Conservation (phyloP, 2,329 filamentous ascomycete species). For the Epichloe sibirici region DNA sequence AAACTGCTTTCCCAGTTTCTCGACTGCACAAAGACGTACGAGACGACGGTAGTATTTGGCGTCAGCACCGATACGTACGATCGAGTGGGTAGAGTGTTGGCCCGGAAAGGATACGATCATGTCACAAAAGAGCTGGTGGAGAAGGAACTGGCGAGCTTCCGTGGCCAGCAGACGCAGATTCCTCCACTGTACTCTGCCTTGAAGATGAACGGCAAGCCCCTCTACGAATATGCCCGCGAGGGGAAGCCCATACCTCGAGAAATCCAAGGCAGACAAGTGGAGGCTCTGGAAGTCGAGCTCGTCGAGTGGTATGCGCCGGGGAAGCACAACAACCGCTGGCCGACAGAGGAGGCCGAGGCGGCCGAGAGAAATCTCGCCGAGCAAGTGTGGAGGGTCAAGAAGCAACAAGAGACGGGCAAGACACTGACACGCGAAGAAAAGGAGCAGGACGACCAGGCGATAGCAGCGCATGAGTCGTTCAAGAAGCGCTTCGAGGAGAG, state of each 20-base stretch:
- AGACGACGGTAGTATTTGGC: conserved; percentile 80
- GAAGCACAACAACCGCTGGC: conserved; percentile 67
- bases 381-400: conserved; percentile 53
- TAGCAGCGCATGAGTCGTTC: conserved; percentile 42
- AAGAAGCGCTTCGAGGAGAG: conserved; percentile 47
- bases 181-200: conserved; percentile 89
- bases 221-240: conserved; percentile 92
- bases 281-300: conserved; percentile 65
- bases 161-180: conserved; percentile 76
- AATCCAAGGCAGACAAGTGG: conserved; percentile 69
- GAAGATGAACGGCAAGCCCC: conserved; percentile 82
- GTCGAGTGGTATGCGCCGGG: conserved; percentile 78
- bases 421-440: conserved; percentile 42
- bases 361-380: conserved; percentile 68
- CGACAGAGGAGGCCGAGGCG: conserved; percentile 61
- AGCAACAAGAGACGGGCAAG: conserved; percentile 37
- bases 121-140: conserved; percentile 71
- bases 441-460: conserved; percentile 40
- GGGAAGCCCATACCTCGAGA: conserved; percentile 77
- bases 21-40: conserved; percentile 85
- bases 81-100: conserved; percentile 68
- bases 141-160: conserved; percentile 60
- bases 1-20: conserved; percentile 72
- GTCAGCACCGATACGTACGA: conserved; percentile 92
- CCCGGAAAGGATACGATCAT: conserved; percentile 62